Evolutionary conservation across 1,284 basidiomycete species (phyloP).

Genomic region (Melampsora occidentalis): DNA sequence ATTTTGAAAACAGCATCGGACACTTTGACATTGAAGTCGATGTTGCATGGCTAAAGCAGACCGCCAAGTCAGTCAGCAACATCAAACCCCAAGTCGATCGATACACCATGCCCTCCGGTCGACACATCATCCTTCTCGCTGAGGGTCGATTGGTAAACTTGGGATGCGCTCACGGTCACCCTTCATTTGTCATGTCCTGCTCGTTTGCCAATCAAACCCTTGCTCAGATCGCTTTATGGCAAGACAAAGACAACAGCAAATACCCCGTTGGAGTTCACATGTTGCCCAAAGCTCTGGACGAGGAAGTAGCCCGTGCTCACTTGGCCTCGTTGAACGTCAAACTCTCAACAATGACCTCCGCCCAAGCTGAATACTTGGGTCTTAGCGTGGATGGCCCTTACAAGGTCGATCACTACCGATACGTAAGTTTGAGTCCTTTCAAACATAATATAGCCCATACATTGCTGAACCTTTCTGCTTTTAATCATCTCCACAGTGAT

Average conservation of each 20-base stretch:
- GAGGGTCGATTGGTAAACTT: slow-evolving; percentile 99
- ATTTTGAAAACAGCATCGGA: slow-evolving; percentile 67
- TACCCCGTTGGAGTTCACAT: slow-evolving; percentile 84
- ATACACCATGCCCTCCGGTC: slow-evolving; percentile 83
- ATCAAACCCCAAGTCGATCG: slow-evolving; percentile 99
- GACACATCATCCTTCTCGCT: slow-evolving; percentile 94
- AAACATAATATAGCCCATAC: background rate
- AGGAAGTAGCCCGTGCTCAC: slow-evolving; percentile 97
- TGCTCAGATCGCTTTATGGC: slow-evolving; percentile 98
- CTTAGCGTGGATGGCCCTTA: slow-evolving; percentile 85
- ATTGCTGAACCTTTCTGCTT: slow-evolving; percentile 45
- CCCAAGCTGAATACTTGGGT: slow-evolving; percentile 88
- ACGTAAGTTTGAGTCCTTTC: slow-evolving; percentile 44
- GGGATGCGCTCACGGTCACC: slow-evolving; percentile 62
- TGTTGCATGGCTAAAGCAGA: slow-evolving; percentile 95
- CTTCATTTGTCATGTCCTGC: slow-evolving; percentile 95
- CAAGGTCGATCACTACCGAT: slow-evolving; percentile 60
- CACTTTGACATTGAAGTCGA: slow-evolving; percentile 99
- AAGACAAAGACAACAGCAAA: slow-evolving; percentile 67
- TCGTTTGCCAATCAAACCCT: slow-evolving; percentile 99
- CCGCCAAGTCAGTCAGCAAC: slow-evolving; percentile 79
- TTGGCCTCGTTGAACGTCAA: slow-evolving; percentile 87
- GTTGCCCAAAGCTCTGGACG: slow-evolving; percentile 95
- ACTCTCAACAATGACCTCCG: slow-evolving; percentile 74
- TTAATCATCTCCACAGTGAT: background rate